These are phyloP conservation scores for Fragilariopsis cylindrus DNA, from an alignment of 108 stramenopile species.

Conservation along the genomic window DNA sequence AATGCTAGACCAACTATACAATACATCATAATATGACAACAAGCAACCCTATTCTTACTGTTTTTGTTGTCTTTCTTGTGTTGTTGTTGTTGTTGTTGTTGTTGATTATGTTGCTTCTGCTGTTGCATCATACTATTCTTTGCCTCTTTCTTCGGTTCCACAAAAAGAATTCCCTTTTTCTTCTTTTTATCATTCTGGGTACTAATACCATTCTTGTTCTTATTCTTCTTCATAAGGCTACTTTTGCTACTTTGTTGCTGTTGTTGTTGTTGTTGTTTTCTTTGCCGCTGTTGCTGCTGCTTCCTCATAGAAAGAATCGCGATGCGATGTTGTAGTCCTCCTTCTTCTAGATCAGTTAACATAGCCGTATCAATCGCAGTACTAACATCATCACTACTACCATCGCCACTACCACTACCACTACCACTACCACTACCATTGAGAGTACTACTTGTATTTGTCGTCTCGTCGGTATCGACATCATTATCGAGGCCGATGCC, in stretches of 20 bases:
- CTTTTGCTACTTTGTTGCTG: neutral
- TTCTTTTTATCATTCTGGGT: conserved; percentile 1
- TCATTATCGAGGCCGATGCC: neutral
- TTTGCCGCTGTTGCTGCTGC: neutral
- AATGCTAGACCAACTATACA: conserved; percentile 1
- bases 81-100: neutral
- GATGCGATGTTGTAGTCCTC: too few species aligned
- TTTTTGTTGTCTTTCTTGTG: neutral
- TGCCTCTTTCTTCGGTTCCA: neutral
- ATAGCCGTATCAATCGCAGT: neutral
- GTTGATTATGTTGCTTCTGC: too few species aligned
- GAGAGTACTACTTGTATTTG: neutral
- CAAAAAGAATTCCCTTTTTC: neutral
- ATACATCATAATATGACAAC: neutral
- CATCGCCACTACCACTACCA: neutral
- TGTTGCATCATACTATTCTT: neutral
- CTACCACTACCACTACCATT: neutral
- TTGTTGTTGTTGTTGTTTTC: neutral
- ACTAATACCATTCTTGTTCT: neutral
- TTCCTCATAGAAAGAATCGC: too few species aligned
- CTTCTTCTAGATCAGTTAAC: neutral
- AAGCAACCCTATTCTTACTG: neutral
- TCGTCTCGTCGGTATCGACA: neutral
- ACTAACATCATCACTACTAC: neutral
- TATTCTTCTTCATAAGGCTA: too few species aligned